Base-by-base conservation (phyloP, 208 protist genomes). In the Trypanosoma boissoni region DNA sequence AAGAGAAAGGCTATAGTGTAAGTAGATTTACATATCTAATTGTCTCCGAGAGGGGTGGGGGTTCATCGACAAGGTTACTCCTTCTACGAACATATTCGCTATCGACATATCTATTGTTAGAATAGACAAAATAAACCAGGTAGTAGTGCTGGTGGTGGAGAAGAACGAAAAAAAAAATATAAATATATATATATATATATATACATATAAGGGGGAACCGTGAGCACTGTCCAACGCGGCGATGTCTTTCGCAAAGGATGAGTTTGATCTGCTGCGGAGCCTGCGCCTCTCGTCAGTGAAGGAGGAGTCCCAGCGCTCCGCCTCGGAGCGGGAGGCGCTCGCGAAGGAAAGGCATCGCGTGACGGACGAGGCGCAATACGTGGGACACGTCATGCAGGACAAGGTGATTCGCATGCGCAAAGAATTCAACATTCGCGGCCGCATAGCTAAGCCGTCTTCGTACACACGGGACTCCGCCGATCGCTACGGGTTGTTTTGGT, bases 401-500 rank as follows among this genome's bases (percentile, higher is more conserved):
- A 58, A 49, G 31, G 36, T 58, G 6, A 50, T 14, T 27, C 60
- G 60, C 18, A 27, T 58, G 4, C 60, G 60, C 21, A 49, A 57
- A 39, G 43, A 58, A 21, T 67, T 53, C 29, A 14, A 1, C 16
- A 7, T 67, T 51, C 53, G 44, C 28, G 48, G 60, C 24, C 49
- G 60, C 29, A 28, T 20, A 24, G 16, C 34, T 1, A 58, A 58
- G 21, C 60, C 60, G 34, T 45, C 36, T 27, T 54, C 52, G 2
- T 67, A 50, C 50, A 49, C 49, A 27, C 50, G 53, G 4, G 60
- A 67, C 39, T 28, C 52, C 12, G 6, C 21, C 5, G 20, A 50
- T 8, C 31, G 36, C 4, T 67, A 58, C 23, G 60, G 60, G 14
- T 26, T 58, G 14, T 58, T 67, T 43, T 67, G 60, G 60, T 67